These are phyloP conservation scores for Meyerozyma guilliermondii DNA, from an alignment of 1,139 yeast genomes.

Conservation along the genomic window DNA sequence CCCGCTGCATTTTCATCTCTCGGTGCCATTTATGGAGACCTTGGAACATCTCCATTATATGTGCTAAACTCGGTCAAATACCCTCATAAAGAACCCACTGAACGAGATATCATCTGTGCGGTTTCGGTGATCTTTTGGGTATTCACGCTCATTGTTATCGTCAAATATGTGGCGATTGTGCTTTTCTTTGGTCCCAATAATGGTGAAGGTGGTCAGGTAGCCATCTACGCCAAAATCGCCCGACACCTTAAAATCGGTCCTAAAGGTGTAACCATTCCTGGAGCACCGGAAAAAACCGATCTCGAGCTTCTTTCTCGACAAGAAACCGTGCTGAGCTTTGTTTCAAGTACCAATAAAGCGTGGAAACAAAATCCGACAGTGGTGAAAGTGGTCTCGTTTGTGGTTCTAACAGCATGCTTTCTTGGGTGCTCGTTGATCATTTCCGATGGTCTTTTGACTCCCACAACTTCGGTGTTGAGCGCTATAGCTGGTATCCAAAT, in stretches of 20 bases:
- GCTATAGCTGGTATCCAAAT: constrained; percentile 47
- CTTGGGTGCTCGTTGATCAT: constrained; percentile 52
- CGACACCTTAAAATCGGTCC: constrained; percentile 44
- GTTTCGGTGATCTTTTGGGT: constrained; percentile 50
- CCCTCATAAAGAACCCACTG: constrained; percentile 22
- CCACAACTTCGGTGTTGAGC: constrained; percentile 55
- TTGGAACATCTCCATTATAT: constrained; percentile 59
- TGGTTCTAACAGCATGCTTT: constrained; percentile 40
- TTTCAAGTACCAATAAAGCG: constrained; percentile 12
- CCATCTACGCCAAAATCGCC: constrained; percentile 54
- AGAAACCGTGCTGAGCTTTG: constrained; percentile 30
- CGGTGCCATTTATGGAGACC: constrained; percentile 59
- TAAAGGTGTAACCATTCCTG: constrained; percentile 40
- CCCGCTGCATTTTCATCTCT: constrained; percentile 33
- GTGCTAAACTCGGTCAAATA: constrained; percentile 42
- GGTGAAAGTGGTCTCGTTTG: constrained; percentile 22
- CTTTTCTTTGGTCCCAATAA: constrained; percentile 47
- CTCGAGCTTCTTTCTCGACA: constrained; percentile 36
- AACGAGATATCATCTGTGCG: constrained; percentile 45
- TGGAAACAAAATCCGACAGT: constrained; percentile 20
- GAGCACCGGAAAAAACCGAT: constrained; percentile 28
- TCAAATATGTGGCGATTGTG: constrained; percentile 48
- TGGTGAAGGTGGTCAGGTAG: constrained; percentile 61
- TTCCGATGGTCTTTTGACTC: constrained; percentile 57
- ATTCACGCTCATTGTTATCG: constrained; percentile 47